Evolutionary conservation across 129 eudicot genomes (phyloP), one percentile per base, ranked within the genome.

Genomic region (Flaveria linearis): DNA sequence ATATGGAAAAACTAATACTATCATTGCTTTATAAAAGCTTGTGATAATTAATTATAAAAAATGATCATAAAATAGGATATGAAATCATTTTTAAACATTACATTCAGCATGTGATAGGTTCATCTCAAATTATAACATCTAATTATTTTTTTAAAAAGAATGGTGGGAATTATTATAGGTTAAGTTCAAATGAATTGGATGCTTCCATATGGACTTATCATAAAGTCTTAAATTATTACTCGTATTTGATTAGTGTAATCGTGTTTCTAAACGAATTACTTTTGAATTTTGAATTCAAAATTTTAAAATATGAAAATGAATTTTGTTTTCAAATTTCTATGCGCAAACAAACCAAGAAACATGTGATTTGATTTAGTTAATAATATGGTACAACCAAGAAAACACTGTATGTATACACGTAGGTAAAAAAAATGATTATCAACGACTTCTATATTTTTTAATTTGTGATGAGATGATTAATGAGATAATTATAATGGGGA

Each of bases 181-280:
- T 22, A 57, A 49, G 74, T 28, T 22, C 43, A 46, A 69, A 69
- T 25, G 58, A 18, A 46, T 49, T 47, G 42, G 74, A 69, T 46
- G 42, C 68, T 62, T 28, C 18, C 17, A 28, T 28, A 22, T 62
- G 68, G 68, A 62, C 15, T 43, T 7, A 46, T 53, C 74, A 46
- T 69, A 47, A 69, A 69, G n/a, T 23, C 6, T 10, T 17, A 68
- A 25, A 23, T 25, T 62, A 62, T 11, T 69, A 16, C 23, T 53
- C 22, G 9, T 43, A 46, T 23, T 16, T 45, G 55, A 68, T 68
- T 14, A 45, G n/a, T 68, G 16, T 13, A 49, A 49, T 49, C 5
- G 16, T 49, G 73, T 42, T 68, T 49, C 33, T 68, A 68, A 45
- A 3, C 12, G 5, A 22, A 1, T 4, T 43, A 11, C 1, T 60